Percentiles rank a stretch among this genome's conserved stretches.
Conservation (phyloP, 805 yeast species). For the Lachancea dasiensis region DNA sequence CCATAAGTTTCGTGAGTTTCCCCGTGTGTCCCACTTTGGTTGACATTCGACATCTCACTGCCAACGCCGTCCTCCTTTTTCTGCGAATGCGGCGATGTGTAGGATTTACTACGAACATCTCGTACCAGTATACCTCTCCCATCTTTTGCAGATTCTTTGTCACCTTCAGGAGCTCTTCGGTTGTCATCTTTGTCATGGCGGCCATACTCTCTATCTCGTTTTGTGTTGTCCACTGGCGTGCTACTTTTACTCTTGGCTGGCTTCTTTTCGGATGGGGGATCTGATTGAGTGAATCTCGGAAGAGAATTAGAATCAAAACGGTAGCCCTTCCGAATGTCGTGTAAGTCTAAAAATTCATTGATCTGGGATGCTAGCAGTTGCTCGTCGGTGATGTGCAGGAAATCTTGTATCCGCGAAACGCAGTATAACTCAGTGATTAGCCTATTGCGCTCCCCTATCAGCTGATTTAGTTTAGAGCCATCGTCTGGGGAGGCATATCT, state of each 20-base stretch:
- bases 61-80: slow-evolving; percentile 1
- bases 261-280: slow-evolving; percentile 9
- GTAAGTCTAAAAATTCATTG: slow-evolving; percentile 44
- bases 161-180: not conserved
- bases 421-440: slow-evolving; percentile 58
- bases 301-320: slow-evolving; percentile 33
- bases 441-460: slow-evolving; percentile 48
- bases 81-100: not conserved
- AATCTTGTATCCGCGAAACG: slow-evolving; percentile 46
- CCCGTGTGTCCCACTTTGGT: not conserved
- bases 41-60: not conserved
- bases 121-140: not conserved
- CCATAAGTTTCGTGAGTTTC: too few relatives aligned
- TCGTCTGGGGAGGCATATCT: slow-evolving; percentile 3
- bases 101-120: not conserved
- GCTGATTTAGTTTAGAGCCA: slow-evolving; percentile 22
- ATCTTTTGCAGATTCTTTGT: not conserved
- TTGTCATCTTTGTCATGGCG: slow-evolving; percentile 4
- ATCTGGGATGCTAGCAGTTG: slow-evolving; percentile 33
- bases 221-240: slow-evolving; percentile 9
- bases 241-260: slow-evolving; percentile 9
- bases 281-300: slow-evolving; percentile 17
- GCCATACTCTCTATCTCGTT: slow-evolving; percentile 5
- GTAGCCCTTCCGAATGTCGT: slow-evolving; percentile 45
- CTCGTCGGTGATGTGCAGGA: slow-evolving; percentile 37